Evolutionary conservation across 805 yeast genomes (phyloP).

Genomic region (Yarrowia phangngaensis): DNA sequence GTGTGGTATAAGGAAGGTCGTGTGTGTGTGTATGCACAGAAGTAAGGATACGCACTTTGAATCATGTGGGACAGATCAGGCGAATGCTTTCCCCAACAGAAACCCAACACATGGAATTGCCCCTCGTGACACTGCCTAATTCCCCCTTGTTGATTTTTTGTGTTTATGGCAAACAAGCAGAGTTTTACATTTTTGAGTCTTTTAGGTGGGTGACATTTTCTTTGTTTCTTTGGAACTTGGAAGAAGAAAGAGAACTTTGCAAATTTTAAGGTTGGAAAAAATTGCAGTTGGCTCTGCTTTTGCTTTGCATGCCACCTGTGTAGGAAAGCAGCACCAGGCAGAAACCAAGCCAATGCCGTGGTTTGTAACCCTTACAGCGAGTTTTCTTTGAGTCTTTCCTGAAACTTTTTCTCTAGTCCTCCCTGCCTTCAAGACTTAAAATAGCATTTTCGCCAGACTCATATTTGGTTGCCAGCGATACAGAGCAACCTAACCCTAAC

Average conservation of each 20-base stretch:
- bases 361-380: conserved; percentile 7
- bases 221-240: conserved; percentile 21
- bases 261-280: conserved; percentile 19
- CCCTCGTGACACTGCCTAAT: conserved; percentile 8
- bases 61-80: too few relatives aligned
- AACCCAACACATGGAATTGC: too few relatives aligned
- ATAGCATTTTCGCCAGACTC: too few relatives aligned
- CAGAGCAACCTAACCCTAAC: too few relatives aligned
- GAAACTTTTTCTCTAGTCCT: too few relatives aligned
- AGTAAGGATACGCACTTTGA: too few relatives aligned
- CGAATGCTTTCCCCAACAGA: too few relatives aligned
- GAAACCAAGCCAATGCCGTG: conserved; percentile 5
- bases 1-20: conserved; percentile 14
- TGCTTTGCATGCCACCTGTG: conserved; percentile 25
- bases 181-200: conserved; percentile 15
- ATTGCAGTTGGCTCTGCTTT: conserved; percentile 25
- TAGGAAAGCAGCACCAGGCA: conserved; percentile 21
- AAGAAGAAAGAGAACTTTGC: conserved; percentile 12
- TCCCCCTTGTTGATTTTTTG: conserved; percentile 15
- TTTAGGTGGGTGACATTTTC: conserved; percentile 25
- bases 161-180: too few relatives aligned
- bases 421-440: too few relatives aligned
- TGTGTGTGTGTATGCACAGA: too few relatives aligned
- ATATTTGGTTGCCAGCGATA: too few relatives aligned
- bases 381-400: too few relatives aligned